Evolutionary conservation across 768 basidiomycete genomes (phyloP), one percentile per base, ranked within the genome.

Genomic region (Boletellus emodensis): DNA sequence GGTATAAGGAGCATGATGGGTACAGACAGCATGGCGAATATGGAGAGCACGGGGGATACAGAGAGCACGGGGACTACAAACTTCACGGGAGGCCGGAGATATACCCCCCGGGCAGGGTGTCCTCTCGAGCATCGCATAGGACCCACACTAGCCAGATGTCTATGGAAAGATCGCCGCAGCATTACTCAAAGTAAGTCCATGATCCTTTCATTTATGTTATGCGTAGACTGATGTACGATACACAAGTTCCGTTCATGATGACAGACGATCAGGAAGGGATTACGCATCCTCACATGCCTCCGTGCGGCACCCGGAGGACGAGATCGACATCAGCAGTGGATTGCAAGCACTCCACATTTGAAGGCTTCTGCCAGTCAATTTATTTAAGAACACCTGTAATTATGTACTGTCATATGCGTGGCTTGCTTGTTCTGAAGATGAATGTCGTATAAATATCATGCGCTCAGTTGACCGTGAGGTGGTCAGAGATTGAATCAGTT

Each of bases 71-170:
- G 20, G 57, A 55, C 8, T 24, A 61, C 28, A 49, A 48, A 40
- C 20, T 13, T 22, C 52, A 50, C 10, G 61, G 44, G 24, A 52
- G 53, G 34, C 17, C 48, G 40, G 60, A 68, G 22, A 38, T 42
- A 11, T 26, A 49, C 22, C 2, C 46, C 18, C 66, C 66, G 41
- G 15, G 46, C 44, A 62, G 64, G 49, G 51, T 43, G 26, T 22
- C 65, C 34, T 65, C 64, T 41, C 61, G 60, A 51, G 58, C 57
- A 41, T 61, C 68, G 3, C 68, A 68, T 17, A 57, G 68, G 51
- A 14, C 58, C 17, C 41, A 62, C 48, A 56, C 43, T 17, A 48
- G 51, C 45, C 64, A 64, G 24, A 26, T 54, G 30, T 40, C 60
- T 44, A 35, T 56, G 26, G 56, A 56, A 15, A 57, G 54, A 51